Percentiles rank a stretch among this genome's conserved stretches.
phyloP scores from a whole-genome alignment of 2,329 filamentous ascomycete genomes.

The Drechslerella dactyloides region DNA sequence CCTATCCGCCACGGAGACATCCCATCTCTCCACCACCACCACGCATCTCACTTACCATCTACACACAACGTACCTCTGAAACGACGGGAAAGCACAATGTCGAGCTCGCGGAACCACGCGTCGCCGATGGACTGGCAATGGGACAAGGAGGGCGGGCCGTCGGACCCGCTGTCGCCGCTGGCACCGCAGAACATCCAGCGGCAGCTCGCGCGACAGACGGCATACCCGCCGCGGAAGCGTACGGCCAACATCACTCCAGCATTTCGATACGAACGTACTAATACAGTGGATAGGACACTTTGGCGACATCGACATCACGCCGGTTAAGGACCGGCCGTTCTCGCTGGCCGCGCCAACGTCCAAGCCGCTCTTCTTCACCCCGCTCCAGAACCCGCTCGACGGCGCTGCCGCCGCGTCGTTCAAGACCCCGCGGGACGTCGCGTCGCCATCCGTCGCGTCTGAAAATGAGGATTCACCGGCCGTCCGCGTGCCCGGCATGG shows the following conservation, averaged over 20 bases:
- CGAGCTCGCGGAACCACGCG: slow-evolving; percentile 57
- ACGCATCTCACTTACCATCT: not conserved
- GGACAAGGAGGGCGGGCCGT: slow-evolving; percentile 60
- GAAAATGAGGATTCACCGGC: slow-evolving; percentile 43
- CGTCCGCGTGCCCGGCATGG: slow-evolving; percentile 31
- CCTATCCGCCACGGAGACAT: slow-evolving; percentile 3
- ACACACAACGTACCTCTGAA: not conserved
- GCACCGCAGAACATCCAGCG: slow-evolving; percentile 56
- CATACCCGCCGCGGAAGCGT: slow-evolving; percentile 41
- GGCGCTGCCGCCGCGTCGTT: slow-evolving; percentile 17
- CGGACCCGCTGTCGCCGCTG: slow-evolving; percentile 62
- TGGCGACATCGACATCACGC: slow-evolving; percentile 39
- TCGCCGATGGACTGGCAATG: slow-evolving; percentile 66
- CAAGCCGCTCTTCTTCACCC: slow-evolving; percentile 43
- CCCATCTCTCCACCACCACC: slow-evolving; percentile 4
- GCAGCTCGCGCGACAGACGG: slow-evolving; percentile 60
- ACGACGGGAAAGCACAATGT: slow-evolving; percentile 10
- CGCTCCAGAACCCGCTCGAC: slow-evolving; percentile 34
- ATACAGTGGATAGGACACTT: slow-evolving; percentile 28
- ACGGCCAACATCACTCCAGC: not conserved
- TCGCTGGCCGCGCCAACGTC: slow-evolving; percentile 34
- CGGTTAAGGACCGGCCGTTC: slow-evolving; percentile 42
- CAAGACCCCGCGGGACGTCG: slow-evolving; percentile 36
- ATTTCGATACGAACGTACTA: slow-evolving; percentile 4
- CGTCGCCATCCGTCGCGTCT: slow-evolving; percentile 33